These are phyloP conservation scores for Aspergillus cavernicola DNA, from an alignment of 495 filamentous ascomycete species.

Conservation along the genomic window DNA sequence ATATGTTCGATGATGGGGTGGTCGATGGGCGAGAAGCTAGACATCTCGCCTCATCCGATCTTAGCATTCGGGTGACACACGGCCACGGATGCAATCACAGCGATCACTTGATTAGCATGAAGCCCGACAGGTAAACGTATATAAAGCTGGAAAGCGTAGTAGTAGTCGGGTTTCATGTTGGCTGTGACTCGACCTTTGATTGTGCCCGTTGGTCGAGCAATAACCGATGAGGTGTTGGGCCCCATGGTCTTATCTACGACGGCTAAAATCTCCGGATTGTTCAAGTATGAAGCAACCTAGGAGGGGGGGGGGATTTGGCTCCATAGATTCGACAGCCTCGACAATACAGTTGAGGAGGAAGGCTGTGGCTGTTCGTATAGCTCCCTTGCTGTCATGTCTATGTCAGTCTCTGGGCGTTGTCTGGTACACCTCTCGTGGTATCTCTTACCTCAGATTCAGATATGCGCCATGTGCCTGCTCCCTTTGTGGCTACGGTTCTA, in stretches of 20 bases:
- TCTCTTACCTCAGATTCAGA: background rate
- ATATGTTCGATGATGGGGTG: background rate
- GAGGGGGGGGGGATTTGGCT: background rate
- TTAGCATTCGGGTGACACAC: background rate
- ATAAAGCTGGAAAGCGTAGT: background rate
- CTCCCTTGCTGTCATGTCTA: background rate
- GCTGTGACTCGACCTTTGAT: background rate
- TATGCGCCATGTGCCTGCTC: background rate
- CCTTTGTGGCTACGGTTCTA: background rate
- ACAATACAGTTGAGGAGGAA: background rate
- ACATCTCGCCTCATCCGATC: background rate
- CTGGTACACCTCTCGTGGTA: too few relatives aligned
- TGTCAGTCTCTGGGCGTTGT: background rate
- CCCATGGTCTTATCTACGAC: background rate
- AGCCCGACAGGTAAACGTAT: background rate
- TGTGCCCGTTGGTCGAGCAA: background rate
- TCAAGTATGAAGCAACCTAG: background rate
- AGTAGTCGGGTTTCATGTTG: background rate
- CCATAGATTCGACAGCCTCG: background rate
- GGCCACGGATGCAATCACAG: background rate
- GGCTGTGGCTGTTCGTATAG: background rate
- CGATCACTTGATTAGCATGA: background rate
- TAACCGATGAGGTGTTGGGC: background rate
- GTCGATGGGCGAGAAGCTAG: background rate
- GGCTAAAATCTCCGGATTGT: background rate